Base-by-base conservation (phyloP, 345 rosid genomes). In the Clarkia xantiana region DNA sequence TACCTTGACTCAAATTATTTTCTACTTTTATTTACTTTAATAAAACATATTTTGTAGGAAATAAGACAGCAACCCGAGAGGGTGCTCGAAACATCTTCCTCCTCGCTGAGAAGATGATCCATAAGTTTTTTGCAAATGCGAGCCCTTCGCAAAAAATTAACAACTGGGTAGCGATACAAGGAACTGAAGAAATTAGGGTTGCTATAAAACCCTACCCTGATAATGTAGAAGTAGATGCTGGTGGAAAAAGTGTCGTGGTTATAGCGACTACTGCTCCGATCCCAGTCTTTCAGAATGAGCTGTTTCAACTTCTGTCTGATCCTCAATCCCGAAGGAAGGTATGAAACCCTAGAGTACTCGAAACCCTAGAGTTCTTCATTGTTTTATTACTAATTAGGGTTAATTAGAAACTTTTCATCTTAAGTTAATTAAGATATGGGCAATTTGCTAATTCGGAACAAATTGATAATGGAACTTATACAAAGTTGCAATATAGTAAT, bases 21-120 rank as follows among this genome's bases (percentile, higher is more conserved):
- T 6, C 3, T 6, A 18, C n/a, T 6, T 46, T 46, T 10, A 1
- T 18, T 9, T 13, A 17, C 25, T 17, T 13, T 44, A 44, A 10
- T 9, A 14, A 46, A 11, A 19, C 22, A 18, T 46, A 8, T 18
- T 11, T 6, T 7, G 52, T 17, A 48, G 52, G 3, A 22, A 9
- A n/a, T n/a, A n/a, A 22, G 29, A 10, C 17, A 6, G 34, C 42
- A 47, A n/a, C 62, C 11, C 44, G 47, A 44, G 47, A 14, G 25
- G 81, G 76, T 51, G 75, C 51, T 45, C 48, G 9, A 15, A 62
- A 60, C 15, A 18, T 75, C 44, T 18, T 81, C 45, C 67, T 60
- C 64, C 52, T 77, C 42, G 57, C 66, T 3, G 75, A 59, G 19
- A 67, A 64, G 18, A 69, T 77, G 76, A 57, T 51, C 34, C 59